Conservation (phyloP, 495 filamentous ascomycete species). For the Penicillium diatomitis region DNA sequence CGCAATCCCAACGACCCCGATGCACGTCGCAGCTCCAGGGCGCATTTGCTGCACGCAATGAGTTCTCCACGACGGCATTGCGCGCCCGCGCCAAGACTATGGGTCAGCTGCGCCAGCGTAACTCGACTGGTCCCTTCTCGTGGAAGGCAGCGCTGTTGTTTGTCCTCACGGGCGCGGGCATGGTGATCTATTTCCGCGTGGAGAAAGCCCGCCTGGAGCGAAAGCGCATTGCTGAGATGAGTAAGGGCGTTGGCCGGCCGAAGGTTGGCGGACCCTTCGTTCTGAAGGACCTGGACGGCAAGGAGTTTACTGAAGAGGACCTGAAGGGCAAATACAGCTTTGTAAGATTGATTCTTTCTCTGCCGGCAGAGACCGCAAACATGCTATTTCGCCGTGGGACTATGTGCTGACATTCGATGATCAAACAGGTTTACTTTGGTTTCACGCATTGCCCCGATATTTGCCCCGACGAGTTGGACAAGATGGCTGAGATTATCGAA, state of each 20-base stretch:
- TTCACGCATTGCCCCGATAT: slow-evolving; percentile 99
- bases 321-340: slow-evolving; percentile 81
- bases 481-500: slow-evolving; percentile 92
- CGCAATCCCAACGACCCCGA: slow-evolving; percentile 20
- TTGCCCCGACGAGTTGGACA: slow-evolving; percentile 97
- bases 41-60: slow-evolving; percentile 9
- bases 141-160: slow-evolving; percentile 84
- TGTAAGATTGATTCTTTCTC: slow-evolving; percentile 26
- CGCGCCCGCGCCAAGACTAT: slow-evolving; percentile 28
- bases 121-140: slow-evolving; percentile 63
- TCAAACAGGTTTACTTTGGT: slow-evolving; percentile 77
- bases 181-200: slow-evolving; percentile 80
- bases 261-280: slow-evolving; percentile 87
- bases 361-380: too few relatives aligned
- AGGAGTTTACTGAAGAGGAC: slow-evolving; percentile 62
- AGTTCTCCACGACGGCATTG: slow-evolving; percentile 26
- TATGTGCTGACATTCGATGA: too few relatives aligned
- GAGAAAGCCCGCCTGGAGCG: slow-evolving; percentile 86
- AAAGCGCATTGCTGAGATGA: slow-evolving; percentile 76
- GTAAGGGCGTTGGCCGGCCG: slow-evolving; percentile 84
- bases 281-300: slow-evolving; percentile 73
- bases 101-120: slow-evolving; percentile 34
- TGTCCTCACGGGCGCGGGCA: slow-evolving; percentile 61
- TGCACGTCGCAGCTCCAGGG: slow-evolving; percentile 7
- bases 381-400: too few relatives aligned